Conservation (phyloP, 2,329 filamentous ascomycete genomes). For the Diplodia sapinea region DNA sequence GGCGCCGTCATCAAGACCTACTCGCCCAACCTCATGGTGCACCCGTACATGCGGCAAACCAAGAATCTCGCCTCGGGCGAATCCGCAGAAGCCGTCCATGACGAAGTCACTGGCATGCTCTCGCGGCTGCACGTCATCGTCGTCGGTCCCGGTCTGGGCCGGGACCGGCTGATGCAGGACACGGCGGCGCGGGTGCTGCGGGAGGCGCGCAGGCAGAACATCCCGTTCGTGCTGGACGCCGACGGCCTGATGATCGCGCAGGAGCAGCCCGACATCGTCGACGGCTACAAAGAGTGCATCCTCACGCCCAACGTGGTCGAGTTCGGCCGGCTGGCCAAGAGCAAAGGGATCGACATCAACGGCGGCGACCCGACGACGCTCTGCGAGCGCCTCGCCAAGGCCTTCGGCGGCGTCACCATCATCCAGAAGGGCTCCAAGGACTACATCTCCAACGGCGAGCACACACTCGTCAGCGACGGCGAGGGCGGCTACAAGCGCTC, state of each 20-base stretch:
- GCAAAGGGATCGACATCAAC: slow-evolving; percentile 69
- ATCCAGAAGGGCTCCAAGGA: slow-evolving; percentile 87
- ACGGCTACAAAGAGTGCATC: slow-evolving; percentile 82
- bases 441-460: slow-evolving; percentile 78
- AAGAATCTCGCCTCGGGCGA: slow-evolving; percentile 62
- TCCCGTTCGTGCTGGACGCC: slow-evolving; percentile 89
- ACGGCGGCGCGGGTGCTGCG: slow-evolving; percentile 79
- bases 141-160: slow-evolving; percentile 87
- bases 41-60: slow-evolving; percentile 88
- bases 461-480: slow-evolving; percentile 77
- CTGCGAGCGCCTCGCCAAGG: slow-evolving; percentile 71
- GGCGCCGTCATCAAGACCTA: slow-evolving; percentile 92
- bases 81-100: slow-evolving; percentile 66
- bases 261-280: slow-evolving; percentile 74
- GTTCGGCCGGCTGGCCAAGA: slow-evolving; percentile 80
- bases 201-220: slow-evolving; percentile 71
- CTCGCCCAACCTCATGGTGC: slow-evolving; percentile 97
- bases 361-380: slow-evolving; percentile 62
- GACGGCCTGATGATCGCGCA: slow-evolving; percentile 84
- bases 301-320: slow-evolving; percentile 96
- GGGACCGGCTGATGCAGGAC: slow-evolving; percentile 87
- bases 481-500: slow-evolving; percentile 86
- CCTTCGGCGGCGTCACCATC: slow-evolving; percentile 85
- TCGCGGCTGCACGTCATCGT: slow-evolving; percentile 89
- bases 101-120: slow-evolving; percentile 77